Base-by-base conservation (phyloP, 2,329 filamentous ascomycete genomes). In the Apiospora phragmitis region DNA sequence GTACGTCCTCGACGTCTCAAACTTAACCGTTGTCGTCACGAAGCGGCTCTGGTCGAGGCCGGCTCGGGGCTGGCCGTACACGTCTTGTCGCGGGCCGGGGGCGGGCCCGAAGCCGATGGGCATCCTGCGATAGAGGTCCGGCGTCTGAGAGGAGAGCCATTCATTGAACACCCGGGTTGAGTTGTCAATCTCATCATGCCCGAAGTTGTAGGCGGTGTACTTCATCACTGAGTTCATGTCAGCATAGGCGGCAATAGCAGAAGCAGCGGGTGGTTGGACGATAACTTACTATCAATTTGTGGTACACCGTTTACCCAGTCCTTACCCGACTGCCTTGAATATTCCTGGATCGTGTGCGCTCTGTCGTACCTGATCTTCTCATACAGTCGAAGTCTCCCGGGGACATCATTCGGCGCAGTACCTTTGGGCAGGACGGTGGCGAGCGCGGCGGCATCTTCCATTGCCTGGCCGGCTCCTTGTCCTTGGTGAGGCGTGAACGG, bases 401-500 rank as follows among this genome's bases (percentile, higher is more conserved):
- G 80, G 0, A 93, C 80, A 0, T 89, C 86, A 0, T 81, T 77
- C 0, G 76, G 72, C 0, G 76, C 70, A 0, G 86, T 86, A 0
- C 84, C 85, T 0, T 74, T 72, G 0, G 86, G 85, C 0, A 93
- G 80, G 8, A 93, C 82, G 1, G 87, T 85, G 0, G 84, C 85
- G 0, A 93, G 76, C 0, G 89, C 85, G 0, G 86, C 87, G 0
- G 87, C 90, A 72, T 93, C 91, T 76, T 93, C 91, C 59, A 93
- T 92, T 0, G 91, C 91, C 70, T 88, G 83, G 0, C 81, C 89
- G 11, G 86, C 91, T n/a, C 75, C 75, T 70, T 76, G 75, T 35
- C 75, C 75, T 49, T 76, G 75, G 49, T 76, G 86, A 18, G 90
- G 91, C 0, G 90, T 81, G 75, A 93, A 92, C 0, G 91, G 90